Evolutionary conservation across 2,329 filamentous ascomycete species (phyloP).

Genomic region (Pseudofabraea citricarpa): DNA sequence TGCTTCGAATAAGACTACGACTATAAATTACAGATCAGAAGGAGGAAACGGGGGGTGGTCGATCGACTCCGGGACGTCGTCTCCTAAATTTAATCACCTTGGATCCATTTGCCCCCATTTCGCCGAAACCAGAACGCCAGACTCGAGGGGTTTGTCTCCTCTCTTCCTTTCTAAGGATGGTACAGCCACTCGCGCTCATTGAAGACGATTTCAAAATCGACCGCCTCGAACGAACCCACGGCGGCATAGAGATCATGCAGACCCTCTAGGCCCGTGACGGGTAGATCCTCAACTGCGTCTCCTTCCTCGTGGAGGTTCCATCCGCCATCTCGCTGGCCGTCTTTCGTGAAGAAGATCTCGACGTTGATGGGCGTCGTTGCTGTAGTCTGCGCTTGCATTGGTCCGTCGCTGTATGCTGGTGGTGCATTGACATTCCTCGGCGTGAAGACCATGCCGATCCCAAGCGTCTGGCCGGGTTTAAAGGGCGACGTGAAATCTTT

Average conservation of each 20-base stretch:
- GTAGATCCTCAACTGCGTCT: constrained; percentile 56
- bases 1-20: too few species aligned
- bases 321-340: constrained; percentile 52
- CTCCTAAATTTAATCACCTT: too few species aligned
- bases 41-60: too few species aligned
- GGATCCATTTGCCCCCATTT: too few species aligned
- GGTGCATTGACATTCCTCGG: constrained; percentile 18
- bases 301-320: constrained; percentile 76
- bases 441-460: constrained; percentile 64
- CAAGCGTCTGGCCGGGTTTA: constrained; percentile 59
- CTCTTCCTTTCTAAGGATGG: too few species aligned
- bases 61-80: too few species aligned
- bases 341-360: constrained; percentile 65
- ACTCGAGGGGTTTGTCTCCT: too few species aligned
- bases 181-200: constrained; percentile 56
- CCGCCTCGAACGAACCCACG: constrained; percentile 65
- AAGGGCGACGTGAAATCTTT: constrained; percentile 63
- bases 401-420: constrained; percentile 25
- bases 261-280: constrained; percentile 64
- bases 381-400: constrained; percentile 11
- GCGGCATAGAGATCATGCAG: constrained; percentile 66
- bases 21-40: too few species aligned
- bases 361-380: constrained; percentile 34
- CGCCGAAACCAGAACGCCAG: too few species aligned
- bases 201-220: constrained; percentile 64